Evolutionary conservation across 2,329 filamentous ascomycete species (phyloP), one percentile per base, ranked within the genome.

Genomic region (Epichloe uncinata): DNA sequence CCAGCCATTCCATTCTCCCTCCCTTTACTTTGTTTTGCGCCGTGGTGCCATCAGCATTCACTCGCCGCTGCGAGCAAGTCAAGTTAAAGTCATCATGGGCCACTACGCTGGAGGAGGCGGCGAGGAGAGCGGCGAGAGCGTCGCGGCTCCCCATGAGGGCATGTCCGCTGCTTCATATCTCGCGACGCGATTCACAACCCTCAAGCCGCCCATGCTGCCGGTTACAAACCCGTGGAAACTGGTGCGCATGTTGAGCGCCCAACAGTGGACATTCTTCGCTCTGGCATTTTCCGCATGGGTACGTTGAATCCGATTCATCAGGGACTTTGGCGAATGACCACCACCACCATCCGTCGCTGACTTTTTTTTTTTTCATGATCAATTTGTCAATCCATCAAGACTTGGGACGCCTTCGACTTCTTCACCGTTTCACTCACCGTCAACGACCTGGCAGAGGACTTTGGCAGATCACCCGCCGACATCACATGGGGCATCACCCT

Each of bases 341-440:
- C 6, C 6, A 26, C 22, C 22, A 26, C 22, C 22, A 22, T 1
- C 20, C 26, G 26, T 8, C 7, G 36, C 8, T 16, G 36, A 38
- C 36, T 9, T 16, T 5, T 18, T 16, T 16, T 16, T n/a, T 38
- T 1, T 16, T 38, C 1, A 11, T 34, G n/a, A 18, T 35, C 22
- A 13, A 26, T 38, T 47, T 48, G 3, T 4, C 18, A 13, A 30
- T 30, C 3, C 26, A 4, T 30, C 8, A 30, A 79, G 76, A 74
- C 74, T 1, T 80, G 77, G 77, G 78, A 82, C 58, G 71, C 79
- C 3, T 83, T 82, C 55, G 81, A 84, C 62, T 84, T 82, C 66
- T 81, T 82, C 62, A 81, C 78, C 43, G 79, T 83, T 26, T 79
- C 76, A 1, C 67, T 84, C 42, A 80, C 77, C 0, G 68, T 81